Evolutionary conservation across 768 basidiomycete genomes (phyloP), one percentile per base, ranked within the genome.

Genomic region (Asterophora lycoperdoides): DNA sequence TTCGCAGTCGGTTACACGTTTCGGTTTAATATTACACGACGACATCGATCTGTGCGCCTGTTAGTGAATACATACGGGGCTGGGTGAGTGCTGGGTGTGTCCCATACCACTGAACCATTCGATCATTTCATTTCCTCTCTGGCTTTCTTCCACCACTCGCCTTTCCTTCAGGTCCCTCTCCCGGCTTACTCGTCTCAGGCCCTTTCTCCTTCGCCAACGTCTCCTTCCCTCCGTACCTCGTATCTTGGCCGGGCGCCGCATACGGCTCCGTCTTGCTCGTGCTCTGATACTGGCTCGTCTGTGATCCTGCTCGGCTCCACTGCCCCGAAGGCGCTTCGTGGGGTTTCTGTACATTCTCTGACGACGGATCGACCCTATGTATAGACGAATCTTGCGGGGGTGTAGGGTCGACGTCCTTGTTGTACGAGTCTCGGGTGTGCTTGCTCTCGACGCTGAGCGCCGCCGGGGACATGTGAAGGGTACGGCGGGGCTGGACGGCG

Each of bases 311-410:
- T n/a, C 63, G 64, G 48, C 72, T 79, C 67, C 67, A 78, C 6
- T 64, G 61, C 0, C 74, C 73, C 3, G 76, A 71, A 6, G 76
- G 74, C 2, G 74, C 65, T 47, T 80, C 78, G 48, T 77, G 67
- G 3, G 80, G 76, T 30, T 70, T 70, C 57, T 78, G 71, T 0
- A 68, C 73, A 2, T 62, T 63, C 41, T 75, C 72, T 2, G 73
- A 72, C 3, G 60, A 52, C 1, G 73, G 61, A 44, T 79, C 78
- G 28, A 80, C 70, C n/a, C 69, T 63, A 61, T 77, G 72, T 43
- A 76, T 63, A 5, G 59, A 67, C n/a, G 68, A 49, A 41, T 74
- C 69, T 1, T 60, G 48, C 1, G 75, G 70, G 4, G 75, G 72
- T 1, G 70, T 68, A 17, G 68, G 61, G 57, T 80, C 78, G 29